Evolutionary conservation across 139 green algal species (phyloP).

Genomic region (Asterochloris sp.): DNA sequence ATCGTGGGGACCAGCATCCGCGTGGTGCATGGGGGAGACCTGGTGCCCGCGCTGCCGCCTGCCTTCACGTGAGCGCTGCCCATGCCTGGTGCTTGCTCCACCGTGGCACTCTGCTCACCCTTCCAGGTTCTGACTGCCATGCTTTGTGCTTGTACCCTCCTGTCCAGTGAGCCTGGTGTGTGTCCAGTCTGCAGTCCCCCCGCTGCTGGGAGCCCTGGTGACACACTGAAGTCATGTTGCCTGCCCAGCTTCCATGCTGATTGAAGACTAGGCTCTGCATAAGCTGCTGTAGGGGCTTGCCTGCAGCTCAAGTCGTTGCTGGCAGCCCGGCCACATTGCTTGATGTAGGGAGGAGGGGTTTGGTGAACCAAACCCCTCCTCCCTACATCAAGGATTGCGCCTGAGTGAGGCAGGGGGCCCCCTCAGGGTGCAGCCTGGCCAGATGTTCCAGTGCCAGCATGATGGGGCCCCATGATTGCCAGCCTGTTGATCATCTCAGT

Average conservation of each 20-base stretch:
- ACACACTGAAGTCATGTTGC: too few species aligned
- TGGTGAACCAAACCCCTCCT: too few species aligned
- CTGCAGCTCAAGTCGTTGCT: too few species aligned
- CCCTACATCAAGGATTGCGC: too few species aligned
- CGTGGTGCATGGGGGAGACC: slow-evolving; percentile 26
- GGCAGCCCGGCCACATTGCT: too few species aligned
- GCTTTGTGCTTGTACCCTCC: neutral
- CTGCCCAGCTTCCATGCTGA: too few species aligned
- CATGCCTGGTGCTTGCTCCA: neutral
- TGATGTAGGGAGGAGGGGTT: too few species aligned
- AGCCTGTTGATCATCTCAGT: neutral
- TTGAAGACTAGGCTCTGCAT: neutral
- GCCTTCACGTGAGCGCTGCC: slow-evolving; percentile 6
- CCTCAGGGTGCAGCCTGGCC: too few species aligned
- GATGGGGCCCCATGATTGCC: too few species aligned
- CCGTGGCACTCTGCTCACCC: neutral
- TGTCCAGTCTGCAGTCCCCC: neutral
- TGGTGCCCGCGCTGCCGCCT: slow-evolving; percentile 25
- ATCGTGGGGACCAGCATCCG: slow-evolving; percentile 29
- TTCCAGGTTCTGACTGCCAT: neutral
- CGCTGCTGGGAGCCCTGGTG: too few species aligned
- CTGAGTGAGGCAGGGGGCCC: too few species aligned
- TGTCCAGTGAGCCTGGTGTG: neutral
- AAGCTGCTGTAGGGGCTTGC: neutral
- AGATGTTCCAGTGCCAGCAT: neutral